Base-by-base conservation (phyloP, 2,329 filamentous ascomycete species). In the Clonostachys chloroleuca region DNA sequence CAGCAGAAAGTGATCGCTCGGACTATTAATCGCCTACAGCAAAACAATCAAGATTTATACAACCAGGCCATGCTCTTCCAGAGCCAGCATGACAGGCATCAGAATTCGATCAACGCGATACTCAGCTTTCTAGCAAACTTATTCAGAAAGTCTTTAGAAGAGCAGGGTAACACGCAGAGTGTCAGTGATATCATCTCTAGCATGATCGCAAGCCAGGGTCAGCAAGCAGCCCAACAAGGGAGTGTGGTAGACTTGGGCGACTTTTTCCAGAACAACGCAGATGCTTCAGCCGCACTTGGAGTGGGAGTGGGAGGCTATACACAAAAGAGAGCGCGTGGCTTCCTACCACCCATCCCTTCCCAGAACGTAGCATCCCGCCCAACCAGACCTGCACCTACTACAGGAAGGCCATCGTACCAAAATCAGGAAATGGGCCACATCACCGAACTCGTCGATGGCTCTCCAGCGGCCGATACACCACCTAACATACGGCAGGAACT, bases 21-120 rank as follows among this genome's bases (percentile, higher is more conserved):
- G 39, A 89, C 92, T 52, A 91, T 99, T 55, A 80, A 77, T 46
- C 83, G 87, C 47, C 73, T 97, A 49, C 86, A 90, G 47, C 81
- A 87, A 50, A 92, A 96, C 58, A 94, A 97, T 60, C 84, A 90
- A 51, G 84, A 92, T 51, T 79, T 96, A 33, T 95, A 92, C 59
- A 86, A 88, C 47, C 91, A 96, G 65, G 92, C 92, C 0, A 79
- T 88, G 41, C 84, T 88, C 49, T 96, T 96, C 62, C 92, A 97
- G 65, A 87, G 83, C 49, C 83, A 95, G 61, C 92, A 97, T 60
- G 91, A 92, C 56, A 85, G 94, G n/a, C 94, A 99, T 60, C 94
- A 99, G 63, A 96, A 92, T 62, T 96, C 92, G 1, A 97, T 99
- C 67, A 97, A 96, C 60, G 92, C 92, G n/a, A 97, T 99, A 52